Percentiles rank a stretch among this genome's conserved stretches.
These are phyloP conservation scores for Mrakiaceae sp. DNA, from an alignment of 1,284 basidiomycete species.

Conservation along the genomic window DNA sequence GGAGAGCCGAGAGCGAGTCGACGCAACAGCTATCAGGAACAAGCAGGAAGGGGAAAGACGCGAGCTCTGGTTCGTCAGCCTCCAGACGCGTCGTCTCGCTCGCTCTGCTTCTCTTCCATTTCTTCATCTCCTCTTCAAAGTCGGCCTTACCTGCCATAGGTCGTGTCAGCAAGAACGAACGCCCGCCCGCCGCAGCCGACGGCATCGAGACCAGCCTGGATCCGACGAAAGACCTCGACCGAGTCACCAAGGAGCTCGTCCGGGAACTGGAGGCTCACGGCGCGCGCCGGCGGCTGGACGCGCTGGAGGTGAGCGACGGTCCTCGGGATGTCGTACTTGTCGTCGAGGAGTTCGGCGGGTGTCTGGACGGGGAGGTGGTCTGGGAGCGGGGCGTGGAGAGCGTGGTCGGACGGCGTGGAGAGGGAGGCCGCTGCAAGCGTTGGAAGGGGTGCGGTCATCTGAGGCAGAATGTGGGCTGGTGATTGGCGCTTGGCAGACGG, in stretches of 20 bases:
- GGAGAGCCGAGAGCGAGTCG: constrained; percentile 89
- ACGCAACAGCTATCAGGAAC: constrained; percentile 70
- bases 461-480: too few species aligned
- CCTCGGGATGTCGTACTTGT: constrained; percentile 5
- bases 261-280: constrained; percentile 84
- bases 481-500: too few species aligned
- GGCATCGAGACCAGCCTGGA: constrained; percentile 30
- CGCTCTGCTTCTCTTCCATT: neutral
- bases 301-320: constrained; percentile 6
- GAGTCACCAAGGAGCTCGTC: constrained; percentile 83
- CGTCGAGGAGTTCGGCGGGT: neutral
- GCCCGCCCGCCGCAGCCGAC: constrained; percentile 30
- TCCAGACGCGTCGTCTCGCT: neutral
- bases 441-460: neutral
- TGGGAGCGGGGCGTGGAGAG: constrained; percentile 1
- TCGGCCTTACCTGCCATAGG: constrained; percentile 71
- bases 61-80: neutral
- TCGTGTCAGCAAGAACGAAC: constrained; percentile 91
- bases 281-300: constrained; percentile 8
- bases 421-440: constrained; percentile 12
- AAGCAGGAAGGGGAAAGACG: neutral
- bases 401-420: constrained; percentile 11
- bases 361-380: neutral
- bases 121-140: neutral
- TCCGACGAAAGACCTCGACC: constrained; percentile 66